phyloP scores from a whole-genome alignment of 345 rosid genomes.

The Garcia nutans region DNA sequence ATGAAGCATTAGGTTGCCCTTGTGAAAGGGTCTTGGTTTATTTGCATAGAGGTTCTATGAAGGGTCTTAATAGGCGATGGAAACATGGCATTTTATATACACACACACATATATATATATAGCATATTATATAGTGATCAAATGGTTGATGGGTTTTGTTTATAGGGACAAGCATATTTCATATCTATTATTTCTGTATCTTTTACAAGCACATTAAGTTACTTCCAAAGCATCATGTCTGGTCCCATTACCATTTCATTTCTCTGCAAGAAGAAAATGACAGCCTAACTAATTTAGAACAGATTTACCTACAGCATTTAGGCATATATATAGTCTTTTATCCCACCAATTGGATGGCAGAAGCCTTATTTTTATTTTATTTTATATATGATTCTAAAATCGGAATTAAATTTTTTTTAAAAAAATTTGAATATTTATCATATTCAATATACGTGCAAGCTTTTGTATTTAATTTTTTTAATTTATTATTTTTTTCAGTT shows the following conservation, averaged over 20 bases:
- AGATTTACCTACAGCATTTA: not conserved
- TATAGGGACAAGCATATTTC: too few relatives aligned
- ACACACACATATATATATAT: too few relatives aligned
- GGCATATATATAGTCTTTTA: not conserved
- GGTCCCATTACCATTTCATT: slow-evolving; percentile 2
- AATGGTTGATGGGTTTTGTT: too few relatives aligned
- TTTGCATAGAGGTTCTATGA: not conserved
- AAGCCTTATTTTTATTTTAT: too few relatives aligned
- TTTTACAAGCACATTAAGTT: too few relatives aligned
- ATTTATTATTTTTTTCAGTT: not conserved
- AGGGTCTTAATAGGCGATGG: not conserved
- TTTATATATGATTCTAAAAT: too few relatives aligned
- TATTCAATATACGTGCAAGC: too few relatives aligned
- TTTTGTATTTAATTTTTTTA: not conserved
- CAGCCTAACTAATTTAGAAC: slow-evolving; percentile 7
- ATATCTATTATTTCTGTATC: too few relatives aligned
- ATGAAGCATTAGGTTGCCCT: not conserved
- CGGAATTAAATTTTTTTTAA: too few relatives aligned
- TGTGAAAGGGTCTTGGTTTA: not conserved
- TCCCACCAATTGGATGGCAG: not conserved
- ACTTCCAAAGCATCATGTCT: too few relatives aligned
- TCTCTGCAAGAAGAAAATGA: not conserved
- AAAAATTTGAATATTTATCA: too few relatives aligned
- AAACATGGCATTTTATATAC: not conserved
- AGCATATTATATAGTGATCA: too few relatives aligned